Conservation (phyloP, 768 basidiomycete species). For the Termitomyces sp. region DNA sequence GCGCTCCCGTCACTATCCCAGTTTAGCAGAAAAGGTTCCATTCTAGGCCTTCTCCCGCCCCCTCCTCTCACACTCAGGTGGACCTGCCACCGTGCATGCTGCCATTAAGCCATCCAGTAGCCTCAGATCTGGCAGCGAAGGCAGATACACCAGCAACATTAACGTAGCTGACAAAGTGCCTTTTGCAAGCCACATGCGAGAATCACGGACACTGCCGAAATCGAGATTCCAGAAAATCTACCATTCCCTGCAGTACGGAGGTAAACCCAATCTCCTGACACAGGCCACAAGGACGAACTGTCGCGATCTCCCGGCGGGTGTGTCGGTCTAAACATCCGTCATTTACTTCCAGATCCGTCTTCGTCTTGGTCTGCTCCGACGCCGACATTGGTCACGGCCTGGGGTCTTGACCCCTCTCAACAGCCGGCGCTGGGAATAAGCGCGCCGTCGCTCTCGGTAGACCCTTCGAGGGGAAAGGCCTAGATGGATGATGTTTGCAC, state of each 20-base stretch:
- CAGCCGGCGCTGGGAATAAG: background rate
- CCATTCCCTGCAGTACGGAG: background rate
- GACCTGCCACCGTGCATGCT: background rate
- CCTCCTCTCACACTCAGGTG: background rate
- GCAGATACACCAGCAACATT: background rate
- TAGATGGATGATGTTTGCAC: background rate
- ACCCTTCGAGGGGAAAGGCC: background rate
- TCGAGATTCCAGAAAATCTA: slow-evolving; percentile 8
- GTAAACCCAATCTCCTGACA: slow-evolving; percentile 6
- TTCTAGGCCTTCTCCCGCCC: slow-evolving; percentile 2
- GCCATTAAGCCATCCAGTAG: background rate
- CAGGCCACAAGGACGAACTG: background rate
- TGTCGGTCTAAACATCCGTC: background rate
- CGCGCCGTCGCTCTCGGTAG: slow-evolving; percentile 4
- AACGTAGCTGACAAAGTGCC: background rate
- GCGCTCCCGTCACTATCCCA: slow-evolving; percentile 6
- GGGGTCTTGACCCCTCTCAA: background rate
- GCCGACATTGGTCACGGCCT: background rate
- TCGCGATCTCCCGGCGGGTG: slow-evolving; percentile 1
- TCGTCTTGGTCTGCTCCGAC: background rate
- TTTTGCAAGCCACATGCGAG: slow-evolving; percentile 11
- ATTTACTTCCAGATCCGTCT: background rate
- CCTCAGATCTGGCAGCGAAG: background rate
- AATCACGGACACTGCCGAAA: slow-evolving; percentile 17
- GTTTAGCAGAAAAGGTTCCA: slow-evolving; percentile 14